Evolutionary conservation across 176 grass and related monocot species (phyloP).

Genomic region (Alloteropsis semialata): DNA sequence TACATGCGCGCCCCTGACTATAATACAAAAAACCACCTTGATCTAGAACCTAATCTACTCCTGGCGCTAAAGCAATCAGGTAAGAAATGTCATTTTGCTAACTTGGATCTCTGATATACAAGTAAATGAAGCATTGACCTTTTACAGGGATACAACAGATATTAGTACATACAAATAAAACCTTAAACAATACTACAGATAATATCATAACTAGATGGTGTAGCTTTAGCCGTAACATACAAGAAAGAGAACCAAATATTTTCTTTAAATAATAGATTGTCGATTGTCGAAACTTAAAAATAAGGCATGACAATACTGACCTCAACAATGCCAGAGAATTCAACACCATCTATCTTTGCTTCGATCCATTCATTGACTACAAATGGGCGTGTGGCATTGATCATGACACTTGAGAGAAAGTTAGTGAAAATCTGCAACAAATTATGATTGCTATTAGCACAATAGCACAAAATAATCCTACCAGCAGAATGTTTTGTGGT

Average conservation of each 20-base stretch:
- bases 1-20: too few relatives aligned
- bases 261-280: background rate
- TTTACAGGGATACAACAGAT: background rate
- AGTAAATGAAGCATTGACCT: background rate
- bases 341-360: slow-evolving; percentile 90
- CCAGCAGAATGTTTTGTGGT: slow-evolving; percentile 21
- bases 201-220: slow-evolving; percentile 8
- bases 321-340: slow-evolving; percentile 94
- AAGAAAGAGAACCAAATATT: slow-evolving; percentile 18
- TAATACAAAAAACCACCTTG: too few relatives aligned
- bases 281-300: slow-evolving; percentile 10
- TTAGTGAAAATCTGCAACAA: slow-evolving; percentile 86
- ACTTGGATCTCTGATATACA: too few relatives aligned
- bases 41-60: too few relatives aligned
- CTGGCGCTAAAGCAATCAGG: too few relatives aligned
- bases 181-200: background rate
- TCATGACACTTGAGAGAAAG: slow-evolving; percentile 98
- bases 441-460: slow-evolving; percentile 21
- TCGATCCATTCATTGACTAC: slow-evolving; percentile 93
- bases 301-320: slow-evolving; percentile 47
- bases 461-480: slow-evolving; percentile 7
- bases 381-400: slow-evolving; percentile 95
- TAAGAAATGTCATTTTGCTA: too few relatives aligned
- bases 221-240: slow-evolving; percentile 10
- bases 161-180: slow-evolving; percentile 6